Evolutionary conservation across 2,329 filamentous ascomycete species (phyloP).

Genomic region (Exophiala calicioides): DNA sequence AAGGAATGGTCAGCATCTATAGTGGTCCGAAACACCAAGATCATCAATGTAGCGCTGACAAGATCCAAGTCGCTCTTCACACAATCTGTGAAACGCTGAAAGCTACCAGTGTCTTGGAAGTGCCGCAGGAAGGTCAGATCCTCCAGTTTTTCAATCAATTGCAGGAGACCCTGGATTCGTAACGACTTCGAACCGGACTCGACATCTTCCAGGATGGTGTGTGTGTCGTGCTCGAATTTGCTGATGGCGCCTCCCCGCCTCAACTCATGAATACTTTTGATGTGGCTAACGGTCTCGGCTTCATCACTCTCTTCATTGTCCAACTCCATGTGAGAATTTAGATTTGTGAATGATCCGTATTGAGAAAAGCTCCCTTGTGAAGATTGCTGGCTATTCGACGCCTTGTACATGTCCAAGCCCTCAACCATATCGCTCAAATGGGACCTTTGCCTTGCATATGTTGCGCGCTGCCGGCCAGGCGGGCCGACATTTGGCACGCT

Average conservation of each 20-base stretch:
- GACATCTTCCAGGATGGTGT: constrained; percentile 61
- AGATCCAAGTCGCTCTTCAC: constrained; percentile 61
- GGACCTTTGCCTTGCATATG: constrained; percentile 61
- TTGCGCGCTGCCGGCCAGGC: constrained; percentile 35
- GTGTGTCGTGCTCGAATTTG: constrained; percentile 57
- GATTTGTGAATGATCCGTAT: constrained; percentile 13
- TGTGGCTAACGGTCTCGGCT: constrained; percentile 39
- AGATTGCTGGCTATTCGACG: constrained; percentile 21
- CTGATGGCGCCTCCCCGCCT: constrained; percentile 59
- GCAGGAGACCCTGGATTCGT: constrained; percentile 51
- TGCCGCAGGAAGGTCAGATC: constrained; percentile 43
- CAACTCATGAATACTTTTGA: constrained; percentile 64
- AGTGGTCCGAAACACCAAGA: constrained; percentile 21
- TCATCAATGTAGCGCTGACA: constrained; percentile 28
- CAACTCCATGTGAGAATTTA: constrained; percentile 24
- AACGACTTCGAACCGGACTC: constrained; percentile 53
- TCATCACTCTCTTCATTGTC: constrained; percentile 48
- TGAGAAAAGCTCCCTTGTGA: constrained; percentile 21
- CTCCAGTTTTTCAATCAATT: constrained; percentile 56
- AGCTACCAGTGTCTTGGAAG: constrained; percentile 73
- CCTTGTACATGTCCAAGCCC: constrained; percentile 24
- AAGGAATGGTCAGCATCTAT: constrained; percentile 17
- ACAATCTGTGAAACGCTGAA: constrained; percentile 66
- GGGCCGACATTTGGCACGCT: constrained; percentile 1
- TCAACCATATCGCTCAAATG: constrained; percentile 57